Conservation (phyloP, 169 alveolate genomes). For the Nephromyces sp. region DNA sequence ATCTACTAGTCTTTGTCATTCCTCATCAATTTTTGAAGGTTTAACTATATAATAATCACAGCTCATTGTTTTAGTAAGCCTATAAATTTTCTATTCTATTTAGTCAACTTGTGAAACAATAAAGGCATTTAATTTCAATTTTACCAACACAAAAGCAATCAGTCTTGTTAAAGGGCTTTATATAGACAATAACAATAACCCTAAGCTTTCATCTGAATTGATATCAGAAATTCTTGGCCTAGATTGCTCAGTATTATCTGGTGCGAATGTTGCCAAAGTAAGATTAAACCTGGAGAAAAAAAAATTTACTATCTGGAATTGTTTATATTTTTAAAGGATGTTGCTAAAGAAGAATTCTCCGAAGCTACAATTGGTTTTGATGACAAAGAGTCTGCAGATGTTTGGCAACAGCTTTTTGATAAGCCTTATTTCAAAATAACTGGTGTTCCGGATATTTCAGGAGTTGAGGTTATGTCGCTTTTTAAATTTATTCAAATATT, state of each 20-base stretch:
- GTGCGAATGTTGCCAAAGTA: neutral
- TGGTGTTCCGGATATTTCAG: slow-evolving; percentile 74
- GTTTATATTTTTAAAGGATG: slow-evolving; percentile 39
- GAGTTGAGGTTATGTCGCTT: slow-evolving; percentile 79
- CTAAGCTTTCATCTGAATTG: neutral
- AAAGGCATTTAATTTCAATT: neutral
- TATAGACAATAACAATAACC: neutral
- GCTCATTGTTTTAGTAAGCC: neutral
- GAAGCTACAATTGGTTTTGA: slow-evolving; percentile 85
- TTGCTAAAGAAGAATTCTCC: slow-evolving; percentile 80
- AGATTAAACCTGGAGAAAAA: neutral
- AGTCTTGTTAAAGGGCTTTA: neutral
- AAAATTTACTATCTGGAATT: neutral
- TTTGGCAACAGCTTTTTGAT: slow-evolving; percentile 66
- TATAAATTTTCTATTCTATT: neutral
- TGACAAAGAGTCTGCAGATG: slow-evolving; percentile 38
- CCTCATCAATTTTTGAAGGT: slow-evolving; percentile 75
- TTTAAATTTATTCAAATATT: too few species aligned
- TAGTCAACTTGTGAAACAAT: neutral
- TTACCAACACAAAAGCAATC: neutral
- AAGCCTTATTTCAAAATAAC: slow-evolving; percentile 73
- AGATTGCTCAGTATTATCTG: neutral
- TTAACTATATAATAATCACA: neutral
- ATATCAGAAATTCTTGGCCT: neutral
- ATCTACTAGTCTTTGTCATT: slow-evolving; percentile 67